Base-by-base conservation (phyloP, 1,139 yeast genomes). In the Geotrichum citri-aurantii region DNA sequence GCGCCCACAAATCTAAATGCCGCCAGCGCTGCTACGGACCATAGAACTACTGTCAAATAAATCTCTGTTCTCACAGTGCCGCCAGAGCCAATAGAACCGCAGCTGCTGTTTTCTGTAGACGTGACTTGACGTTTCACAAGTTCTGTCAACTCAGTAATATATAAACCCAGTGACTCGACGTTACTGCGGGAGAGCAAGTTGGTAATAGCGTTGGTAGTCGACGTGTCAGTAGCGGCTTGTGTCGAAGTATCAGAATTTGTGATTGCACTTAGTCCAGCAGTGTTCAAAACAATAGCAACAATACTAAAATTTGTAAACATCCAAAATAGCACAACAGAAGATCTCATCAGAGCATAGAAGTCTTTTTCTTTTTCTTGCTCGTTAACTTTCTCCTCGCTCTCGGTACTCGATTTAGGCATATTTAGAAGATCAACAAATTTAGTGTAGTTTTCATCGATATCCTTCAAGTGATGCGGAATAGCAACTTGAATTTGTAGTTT, bases 1-100 rank as follows among this genome's bases (percentile, higher is more conserved):
- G 75, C 64, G 21, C 93, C 91, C 48, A 83, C 60, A 64, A 86
- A 83, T 64, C 95, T 73, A 73, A 85, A 82, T 31, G 83, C 77
- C 0, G 93, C 90, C 79, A 87, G 78, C 31, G 80, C 86, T 1
- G 92, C 92, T 44, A 88, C 93, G 50, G 84, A 75, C 92, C 93
- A 87, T 60, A 87, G 77, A 56, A 87, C 79, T n/a, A 86, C 88
- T 12, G 89, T 83, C 74, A 87, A 79, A 68, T 86, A 87, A 1
- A 82, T 74, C 54, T 73, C 71, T 1, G 71, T 66, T 55, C 69
- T 62, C 26, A 65, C 60, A 19, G 67, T 62, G 14, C 68, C 68
- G 12, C 64, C 62, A 2, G 62, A 60, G 8, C 70, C 71, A 12
- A 69, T 52, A 5, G 61, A 50, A 2, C 65, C 66, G 57, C 71